Conservation (phyloP, 805 yeast genomes). For the Wickerhamia fluorescens region DNA sequence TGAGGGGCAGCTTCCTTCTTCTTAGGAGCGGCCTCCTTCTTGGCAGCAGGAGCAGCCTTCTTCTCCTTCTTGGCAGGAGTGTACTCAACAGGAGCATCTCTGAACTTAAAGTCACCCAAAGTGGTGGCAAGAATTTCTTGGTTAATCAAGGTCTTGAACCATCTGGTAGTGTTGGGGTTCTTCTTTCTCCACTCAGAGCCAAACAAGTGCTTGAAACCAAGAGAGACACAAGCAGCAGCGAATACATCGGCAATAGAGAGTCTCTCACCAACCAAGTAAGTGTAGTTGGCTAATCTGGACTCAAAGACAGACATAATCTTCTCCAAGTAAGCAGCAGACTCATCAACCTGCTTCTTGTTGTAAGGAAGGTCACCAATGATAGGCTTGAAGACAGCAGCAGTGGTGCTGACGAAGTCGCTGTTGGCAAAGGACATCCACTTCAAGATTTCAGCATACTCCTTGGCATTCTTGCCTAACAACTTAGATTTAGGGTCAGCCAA, state of each 20-base stretch:
- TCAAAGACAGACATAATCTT: constrained; percentile 16
- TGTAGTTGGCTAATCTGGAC: constrained; percentile 33
- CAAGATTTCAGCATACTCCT: constrained; percentile 59
- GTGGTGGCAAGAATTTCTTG: constrained; percentile 34
- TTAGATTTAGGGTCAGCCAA: constrained; percentile 38
- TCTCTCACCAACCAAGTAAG: constrained; percentile 44
- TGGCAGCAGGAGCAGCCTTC: constrained; percentile 35
- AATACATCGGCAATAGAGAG: constrained; percentile 39
- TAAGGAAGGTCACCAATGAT: constrained; percentile 60
- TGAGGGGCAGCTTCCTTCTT: constrained; percentile 29
- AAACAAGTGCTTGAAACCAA: constrained; percentile 53
- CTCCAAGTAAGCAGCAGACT: constrained; percentile 26
- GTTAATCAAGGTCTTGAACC: constrained; percentile 54
- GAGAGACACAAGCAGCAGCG: constrained; percentile 31
- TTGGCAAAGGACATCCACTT: constrained; percentile 76
- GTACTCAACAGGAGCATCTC: constrained; percentile 58
- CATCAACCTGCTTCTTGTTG: constrained; percentile 67
- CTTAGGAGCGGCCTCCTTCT: constrained; percentile 24
- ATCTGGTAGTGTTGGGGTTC: constrained; percentile 60
- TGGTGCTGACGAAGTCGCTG: constrained; percentile 49
- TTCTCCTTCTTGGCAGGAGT: constrained; percentile 71
- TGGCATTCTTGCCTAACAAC: constrained; percentile 59
- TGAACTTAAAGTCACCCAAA: constrained; percentile 44
- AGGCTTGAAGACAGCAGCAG: constrained; percentile 46
- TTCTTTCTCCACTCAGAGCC: constrained; percentile 59